Conservation (phyloP, 2,329 filamentous ascomycete species). For the Colletotrichum sp. region DNA sequence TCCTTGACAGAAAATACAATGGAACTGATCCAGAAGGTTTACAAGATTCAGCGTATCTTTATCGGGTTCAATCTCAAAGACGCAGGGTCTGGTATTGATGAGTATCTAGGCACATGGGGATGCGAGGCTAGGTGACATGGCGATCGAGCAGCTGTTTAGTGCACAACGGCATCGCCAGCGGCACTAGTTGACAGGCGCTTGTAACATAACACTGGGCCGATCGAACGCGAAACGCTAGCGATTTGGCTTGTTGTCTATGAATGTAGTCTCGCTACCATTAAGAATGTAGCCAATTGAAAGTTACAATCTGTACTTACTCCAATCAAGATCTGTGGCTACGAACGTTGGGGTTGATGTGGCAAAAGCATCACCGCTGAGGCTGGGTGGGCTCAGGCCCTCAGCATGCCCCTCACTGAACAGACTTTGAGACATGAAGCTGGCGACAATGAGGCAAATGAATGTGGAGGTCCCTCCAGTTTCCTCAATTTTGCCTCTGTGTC, state of each 20-base stretch:
- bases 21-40: too few relatives aligned
- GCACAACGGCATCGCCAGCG: accelerated
- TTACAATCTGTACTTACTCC: accelerated
- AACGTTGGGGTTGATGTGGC: background rate
- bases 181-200: background rate
- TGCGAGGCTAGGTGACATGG: accelerated
- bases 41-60: accelerated
- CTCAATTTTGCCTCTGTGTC: too few relatives aligned
- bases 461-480: too few relatives aligned
- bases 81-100: accelerated
- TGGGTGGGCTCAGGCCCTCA: background rate
- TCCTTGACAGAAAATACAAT: accelerated
- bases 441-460: background rate
- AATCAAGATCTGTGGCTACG: background rate
- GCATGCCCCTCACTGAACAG: background rate
- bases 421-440: background rate
- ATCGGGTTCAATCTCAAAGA: too few relatives aligned
- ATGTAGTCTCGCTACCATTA: too few relatives aligned
- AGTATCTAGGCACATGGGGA: too few relatives aligned
- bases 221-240: too few relatives aligned
- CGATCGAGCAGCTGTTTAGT: background rate
- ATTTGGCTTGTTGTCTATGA: accelerated
- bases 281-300: background rate
- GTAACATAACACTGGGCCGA: too few relatives aligned
- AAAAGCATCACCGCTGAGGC: background rate